A percentile compares a stretch with the other conserved stretches of the same genome.
These are phyloP conservation scores for Helichrysum umbraculigerum DNA, from an alignment of 129 eudicot genomes.

Conservation along the genomic window DNA sequence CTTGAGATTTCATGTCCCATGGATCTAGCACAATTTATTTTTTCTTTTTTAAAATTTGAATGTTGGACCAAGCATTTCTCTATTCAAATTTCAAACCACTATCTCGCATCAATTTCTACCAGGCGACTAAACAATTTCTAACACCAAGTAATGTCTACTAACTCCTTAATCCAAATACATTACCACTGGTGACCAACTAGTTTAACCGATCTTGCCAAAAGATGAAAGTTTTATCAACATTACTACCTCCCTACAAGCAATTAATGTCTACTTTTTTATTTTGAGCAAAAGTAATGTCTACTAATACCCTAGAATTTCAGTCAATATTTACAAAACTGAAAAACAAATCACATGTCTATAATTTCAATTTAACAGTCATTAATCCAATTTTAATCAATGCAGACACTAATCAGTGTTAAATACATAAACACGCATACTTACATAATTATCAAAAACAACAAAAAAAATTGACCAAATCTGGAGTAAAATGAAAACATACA, in stretches of 20 bases:
- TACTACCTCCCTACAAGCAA: background rate
- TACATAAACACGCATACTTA: background rate
- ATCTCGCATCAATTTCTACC: background rate
- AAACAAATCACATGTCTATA: background rate
- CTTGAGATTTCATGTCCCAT: background rate
- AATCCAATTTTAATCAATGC: slow-evolving; percentile 15
- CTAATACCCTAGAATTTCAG: background rate
- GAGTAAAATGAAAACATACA: slow-evolving; percentile 39
- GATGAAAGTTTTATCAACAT: background rate
- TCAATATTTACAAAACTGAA: background rate
- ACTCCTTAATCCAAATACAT: background rate
- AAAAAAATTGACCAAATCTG: slow-evolving; percentile 16
- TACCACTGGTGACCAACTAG: background rate
- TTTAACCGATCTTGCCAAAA: background rate
- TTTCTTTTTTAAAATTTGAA: background rate
- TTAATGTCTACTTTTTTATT: background rate
- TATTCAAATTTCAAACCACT: background rate
- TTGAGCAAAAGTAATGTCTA: background rate
- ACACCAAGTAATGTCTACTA: background rate
- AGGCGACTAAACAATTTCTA: background rate
- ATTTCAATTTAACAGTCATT: background rate
- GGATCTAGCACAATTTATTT: background rate
- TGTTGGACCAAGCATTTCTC: background rate
- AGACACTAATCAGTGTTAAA: background rate
- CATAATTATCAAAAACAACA: background rate